These are phyloP conservation scores for Lichtheimia hyalospora DNA, from an alignment of 371 early-diverging fungal genomes.

Conservation along the genomic window DNA sequence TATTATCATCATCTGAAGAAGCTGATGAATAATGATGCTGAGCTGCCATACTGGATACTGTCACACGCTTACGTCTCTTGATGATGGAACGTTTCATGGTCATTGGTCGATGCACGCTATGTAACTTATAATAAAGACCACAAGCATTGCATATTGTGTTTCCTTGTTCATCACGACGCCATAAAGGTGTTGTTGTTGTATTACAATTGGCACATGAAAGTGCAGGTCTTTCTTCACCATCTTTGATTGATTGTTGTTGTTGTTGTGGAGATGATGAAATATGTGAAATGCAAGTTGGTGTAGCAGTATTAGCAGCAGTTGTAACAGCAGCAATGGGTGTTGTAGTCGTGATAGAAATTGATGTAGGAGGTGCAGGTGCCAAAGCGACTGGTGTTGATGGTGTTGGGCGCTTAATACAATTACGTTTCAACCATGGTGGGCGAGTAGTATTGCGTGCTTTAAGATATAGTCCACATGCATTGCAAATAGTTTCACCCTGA, in stretches of 20 bases:
- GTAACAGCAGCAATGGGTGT: background rate
- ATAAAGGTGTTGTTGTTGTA: conserved; percentile 78
- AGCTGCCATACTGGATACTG: conserved; percentile 20
- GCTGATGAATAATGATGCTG: conserved; percentile 16
- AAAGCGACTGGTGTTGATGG: conserved; percentile 28
- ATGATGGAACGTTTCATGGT: conserved; percentile 57
- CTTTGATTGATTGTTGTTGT: conserved; percentile 9
- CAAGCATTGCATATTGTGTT: conserved; percentile 81
- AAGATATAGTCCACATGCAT: conserved; percentile 89
- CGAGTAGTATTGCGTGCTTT: conserved; percentile 83
- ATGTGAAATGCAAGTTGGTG: too few relatives aligned
- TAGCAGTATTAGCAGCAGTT: background rate
- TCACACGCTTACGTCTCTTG: conserved; percentile 53
- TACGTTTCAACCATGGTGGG: conserved; percentile 78
- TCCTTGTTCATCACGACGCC: conserved; percentile 74
- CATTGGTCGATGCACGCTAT: conserved; percentile 60
- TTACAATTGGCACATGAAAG: conserved; percentile 72
- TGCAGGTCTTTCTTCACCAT: conserved; percentile 1
- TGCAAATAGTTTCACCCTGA: conserved; percentile 84
- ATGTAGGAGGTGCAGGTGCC: conserved; percentile 29
- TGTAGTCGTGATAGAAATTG: background rate
- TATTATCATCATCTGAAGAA: conserved; percentile 8
- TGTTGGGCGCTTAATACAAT: conserved; percentile 31
- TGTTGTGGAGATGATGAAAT: background rate
- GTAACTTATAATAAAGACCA: conserved; percentile 77